Conservation (phyloP, 2,329 filamentous ascomycete genomes). For the Ophiostoma sp. region DNA sequence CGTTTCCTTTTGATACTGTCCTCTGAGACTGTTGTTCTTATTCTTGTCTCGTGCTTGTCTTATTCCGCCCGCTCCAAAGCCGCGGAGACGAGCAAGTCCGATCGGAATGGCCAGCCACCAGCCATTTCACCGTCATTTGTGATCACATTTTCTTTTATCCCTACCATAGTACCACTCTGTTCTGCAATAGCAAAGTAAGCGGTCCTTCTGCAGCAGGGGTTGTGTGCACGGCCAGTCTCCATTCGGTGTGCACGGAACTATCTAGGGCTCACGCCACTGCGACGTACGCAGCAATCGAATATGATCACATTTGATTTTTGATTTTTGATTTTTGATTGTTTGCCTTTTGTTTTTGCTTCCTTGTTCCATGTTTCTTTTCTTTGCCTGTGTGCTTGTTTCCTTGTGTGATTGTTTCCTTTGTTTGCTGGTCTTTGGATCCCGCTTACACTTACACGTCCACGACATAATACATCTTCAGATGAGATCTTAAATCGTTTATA, state of each 20-base stretch:
- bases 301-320: not conserved
- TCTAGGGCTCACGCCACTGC: constrained; percentile 1
- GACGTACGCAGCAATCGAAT: not conserved
- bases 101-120: not conserved
- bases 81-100: not conserved
- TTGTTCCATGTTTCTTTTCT: not conserved
- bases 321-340: not conserved
- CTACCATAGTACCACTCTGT: not conserved
- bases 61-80: not conserved
- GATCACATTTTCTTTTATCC: not conserved
- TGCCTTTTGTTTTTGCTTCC: not conserved
- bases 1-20: not conserved
- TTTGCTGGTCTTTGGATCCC: not conserved
- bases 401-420: not conserved
- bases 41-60: not conserved
- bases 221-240: constrained; percentile 2
- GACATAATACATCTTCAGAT: not conserved
- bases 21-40: not conserved
- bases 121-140: constrained; percentile 8
- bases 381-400: not conserved
- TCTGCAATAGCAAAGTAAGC: too few relatives aligned
- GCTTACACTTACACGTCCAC: not conserved
- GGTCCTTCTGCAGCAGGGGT: not conserved
- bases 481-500: not conserved
- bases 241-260: constrained; percentile 10